phyloP scores from a whole-genome alignment of 225 moss, liverwort and hornwort genomes.

The Pseudisothecium myosuroides region DNA sequence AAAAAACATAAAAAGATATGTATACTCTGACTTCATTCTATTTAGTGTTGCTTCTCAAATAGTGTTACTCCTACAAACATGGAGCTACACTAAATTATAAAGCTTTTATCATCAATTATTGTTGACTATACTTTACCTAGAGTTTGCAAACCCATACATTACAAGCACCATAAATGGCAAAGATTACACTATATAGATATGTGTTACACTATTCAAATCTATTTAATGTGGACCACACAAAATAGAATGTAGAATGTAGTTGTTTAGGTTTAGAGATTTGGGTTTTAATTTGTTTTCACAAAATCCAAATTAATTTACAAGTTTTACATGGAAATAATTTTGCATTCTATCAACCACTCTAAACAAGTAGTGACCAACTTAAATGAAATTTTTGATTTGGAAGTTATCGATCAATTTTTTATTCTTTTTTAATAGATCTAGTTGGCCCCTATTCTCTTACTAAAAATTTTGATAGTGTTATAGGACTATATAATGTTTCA shows the following conservation, averaged over 20 bases:
- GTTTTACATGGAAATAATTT: neutral
- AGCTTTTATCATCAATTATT: neutral
- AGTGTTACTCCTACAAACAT: neutral
- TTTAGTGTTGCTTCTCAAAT: neutral
- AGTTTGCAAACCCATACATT: neutral
- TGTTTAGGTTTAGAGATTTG: neutral
- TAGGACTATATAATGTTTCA: neutral
- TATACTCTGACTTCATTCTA: neutral
- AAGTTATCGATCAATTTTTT: neutral
- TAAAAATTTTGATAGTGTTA: neutral
- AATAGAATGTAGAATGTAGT: neutral
- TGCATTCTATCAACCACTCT: too few relatives aligned
- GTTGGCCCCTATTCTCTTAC: rapidly evolving
- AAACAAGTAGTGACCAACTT: neutral
- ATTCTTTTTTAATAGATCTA: neutral
- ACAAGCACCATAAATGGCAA: neutral
- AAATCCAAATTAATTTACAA: neutral
- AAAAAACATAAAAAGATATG: neutral
- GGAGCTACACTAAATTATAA: neutral
- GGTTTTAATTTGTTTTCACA: neutral
- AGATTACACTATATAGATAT: neutral
- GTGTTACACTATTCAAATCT: neutral
- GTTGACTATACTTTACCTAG: rapidly evolving
- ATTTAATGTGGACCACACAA: neutral
- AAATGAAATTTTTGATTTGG: neutral